These are phyloP conservation scores for Boeremia exigua DNA, from an alignment of 2,329 filamentous ascomycete species.

Conservation along the genomic window DNA sequence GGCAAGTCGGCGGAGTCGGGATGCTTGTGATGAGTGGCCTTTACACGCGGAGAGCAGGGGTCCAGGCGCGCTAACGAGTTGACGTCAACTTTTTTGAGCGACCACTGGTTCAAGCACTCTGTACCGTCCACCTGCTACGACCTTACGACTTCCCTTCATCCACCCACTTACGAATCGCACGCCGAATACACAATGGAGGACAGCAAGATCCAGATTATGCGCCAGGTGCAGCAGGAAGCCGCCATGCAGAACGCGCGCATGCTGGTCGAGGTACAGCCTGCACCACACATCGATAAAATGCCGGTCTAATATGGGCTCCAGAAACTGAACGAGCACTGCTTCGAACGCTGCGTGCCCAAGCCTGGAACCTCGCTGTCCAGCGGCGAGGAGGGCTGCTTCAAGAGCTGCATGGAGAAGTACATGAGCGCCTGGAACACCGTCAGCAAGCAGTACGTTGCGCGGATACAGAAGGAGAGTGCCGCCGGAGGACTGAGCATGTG, in stretches of 20 bases:
- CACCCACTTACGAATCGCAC: background rate
- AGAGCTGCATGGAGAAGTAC: conserved; percentile 62
- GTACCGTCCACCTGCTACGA: background rate
- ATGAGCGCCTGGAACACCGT: conserved; percentile 61
- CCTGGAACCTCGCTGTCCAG: conserved; percentile 58
- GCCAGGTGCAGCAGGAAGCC: conserved; percentile 60
- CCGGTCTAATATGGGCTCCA: conserved; percentile 22
- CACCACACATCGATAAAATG: background rate
- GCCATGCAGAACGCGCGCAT: conserved; percentile 59
- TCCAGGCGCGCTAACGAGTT: conserved; percentile 28
- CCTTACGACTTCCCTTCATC: background rate
- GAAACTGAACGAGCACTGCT: conserved; percentile 65
- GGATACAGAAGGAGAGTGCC: conserved; percentile 53
- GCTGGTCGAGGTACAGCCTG: conserved; percentile 54
- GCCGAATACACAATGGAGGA: conserved; percentile 7
- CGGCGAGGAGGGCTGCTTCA: conserved; percentile 58
- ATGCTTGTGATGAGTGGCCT: conserved; percentile 41
- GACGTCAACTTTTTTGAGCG: conserved; percentile 38
- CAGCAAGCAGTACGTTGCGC: conserved; percentile 55
- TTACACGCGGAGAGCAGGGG: conserved; percentile 37
- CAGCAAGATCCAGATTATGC: conserved; percentile 56
- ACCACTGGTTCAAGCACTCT: background rate
- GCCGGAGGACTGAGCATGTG: conserved; percentile 5
- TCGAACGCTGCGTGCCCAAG: conserved; percentile 61
- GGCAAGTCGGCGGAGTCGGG: conserved; percentile 17